These are phyloP conservation scores for Nakazawaea populi DNA, from an alignment of 805 yeast genomes.

Conservation along the genomic window DNA sequence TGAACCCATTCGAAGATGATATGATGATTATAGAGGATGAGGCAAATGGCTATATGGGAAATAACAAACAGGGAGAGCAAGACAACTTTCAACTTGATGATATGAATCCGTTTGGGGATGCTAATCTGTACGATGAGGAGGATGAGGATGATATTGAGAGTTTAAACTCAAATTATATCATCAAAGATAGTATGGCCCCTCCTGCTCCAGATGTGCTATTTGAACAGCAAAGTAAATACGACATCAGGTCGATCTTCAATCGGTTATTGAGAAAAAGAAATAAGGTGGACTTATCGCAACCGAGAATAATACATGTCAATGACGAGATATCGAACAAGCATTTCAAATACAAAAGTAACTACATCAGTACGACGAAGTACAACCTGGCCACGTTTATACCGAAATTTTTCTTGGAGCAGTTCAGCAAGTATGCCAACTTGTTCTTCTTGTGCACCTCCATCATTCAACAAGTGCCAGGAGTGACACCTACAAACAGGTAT, in stretches of 20 bases:
- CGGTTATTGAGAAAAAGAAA: slow-evolving; percentile 6
- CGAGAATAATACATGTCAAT: slow-evolving; percentile 65
- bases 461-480: slow-evolving; percentile 96
- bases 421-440: slow-evolving; percentile 92
- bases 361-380: slow-evolving; percentile 92
- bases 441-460: slow-evolving; percentile 88
- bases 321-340: slow-evolving; percentile 49
- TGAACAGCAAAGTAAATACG: slow-evolving; percentile 8
- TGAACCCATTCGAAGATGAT: slow-evolving; percentile 11
- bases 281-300: slow-evolving; percentile 23
- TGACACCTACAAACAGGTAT: slow-evolving; percentile 91
- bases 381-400: slow-evolving; percentile 91
- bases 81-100: slow-evolving; percentile 3
- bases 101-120: slow-evolving; percentile 10
- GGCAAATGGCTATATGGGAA: not conserved
- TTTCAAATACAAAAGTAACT: slow-evolving; percentile 66
- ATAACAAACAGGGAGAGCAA: not conserved
- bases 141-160: slow-evolving; percentile 8
- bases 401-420: slow-evolving; percentile 92
- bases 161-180: slow-evolving; percentile 8
- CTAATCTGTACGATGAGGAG: slow-evolving; percentile 1
- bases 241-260: slow-evolving; percentile 9
- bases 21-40: slow-evolving; percentile 7
- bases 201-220: slow-evolving; percentile 4
- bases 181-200: slow-evolving; percentile 9